Conservation (phyloP, 2,329 filamentous ascomycete genomes). For the Apiospora hydei region DNA sequence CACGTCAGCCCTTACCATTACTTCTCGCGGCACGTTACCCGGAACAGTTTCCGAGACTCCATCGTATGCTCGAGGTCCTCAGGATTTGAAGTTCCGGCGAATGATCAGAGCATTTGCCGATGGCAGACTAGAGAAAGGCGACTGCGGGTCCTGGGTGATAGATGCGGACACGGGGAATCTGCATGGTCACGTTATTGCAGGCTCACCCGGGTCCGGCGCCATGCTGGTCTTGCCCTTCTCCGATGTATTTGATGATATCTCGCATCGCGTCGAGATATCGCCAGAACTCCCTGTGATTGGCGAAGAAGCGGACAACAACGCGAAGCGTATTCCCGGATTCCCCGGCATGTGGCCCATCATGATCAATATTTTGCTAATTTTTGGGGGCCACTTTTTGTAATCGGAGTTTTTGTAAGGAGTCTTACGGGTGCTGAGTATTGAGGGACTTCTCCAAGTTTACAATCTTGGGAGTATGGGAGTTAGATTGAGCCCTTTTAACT, state of each 20-base stretch:
- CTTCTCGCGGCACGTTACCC: not conserved
- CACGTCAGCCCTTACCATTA: not conserved
- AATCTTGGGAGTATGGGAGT: too few species aligned
- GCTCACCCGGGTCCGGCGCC: slow-evolving; percentile 88
- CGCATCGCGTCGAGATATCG: not conserved
- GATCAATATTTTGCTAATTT: too few species aligned
- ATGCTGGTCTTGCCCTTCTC: slow-evolving; percentile 48
- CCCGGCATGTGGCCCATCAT: too few species aligned
- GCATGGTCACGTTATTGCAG: slow-evolving; percentile 25
- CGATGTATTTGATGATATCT: not conserved
- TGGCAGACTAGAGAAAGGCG: not conserved
- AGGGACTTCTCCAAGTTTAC: too few species aligned
- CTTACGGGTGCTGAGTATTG: too few species aligned
- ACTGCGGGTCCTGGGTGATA: slow-evolving; percentile 19
- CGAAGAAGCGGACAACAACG: not conserved
- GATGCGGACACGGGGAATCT: not conserved
- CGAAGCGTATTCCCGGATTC: too few species aligned
- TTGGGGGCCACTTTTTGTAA: too few species aligned
- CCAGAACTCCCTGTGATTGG: not conserved
- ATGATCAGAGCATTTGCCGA: not conserved
- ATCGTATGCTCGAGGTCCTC: not conserved
- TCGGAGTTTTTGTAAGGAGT: too few species aligned
- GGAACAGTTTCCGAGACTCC: not conserved
- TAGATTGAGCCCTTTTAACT: too few species aligned
- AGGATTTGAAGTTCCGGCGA: not conserved